Evolutionary conservation across 495 filamentous ascomycete species (phyloP).

Genomic region (Margaritispora aquatica): DNA sequence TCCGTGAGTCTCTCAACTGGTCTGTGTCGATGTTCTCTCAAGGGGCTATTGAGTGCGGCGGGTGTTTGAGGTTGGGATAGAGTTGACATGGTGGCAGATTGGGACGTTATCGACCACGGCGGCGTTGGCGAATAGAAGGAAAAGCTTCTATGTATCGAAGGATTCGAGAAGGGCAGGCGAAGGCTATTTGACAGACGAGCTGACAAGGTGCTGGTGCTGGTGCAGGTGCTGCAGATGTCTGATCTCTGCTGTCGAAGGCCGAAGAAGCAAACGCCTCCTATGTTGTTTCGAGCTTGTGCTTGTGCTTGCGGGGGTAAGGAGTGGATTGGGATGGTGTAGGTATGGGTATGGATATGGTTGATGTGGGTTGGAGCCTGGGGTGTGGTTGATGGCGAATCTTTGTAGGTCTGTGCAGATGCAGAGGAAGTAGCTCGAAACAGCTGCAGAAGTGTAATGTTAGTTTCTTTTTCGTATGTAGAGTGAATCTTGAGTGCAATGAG

Average conservation of each 20-base stretch:
- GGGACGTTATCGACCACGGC: too few relatives aligned
- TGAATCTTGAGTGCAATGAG: too few relatives aligned
- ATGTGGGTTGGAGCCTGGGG: conserved; percentile 23
- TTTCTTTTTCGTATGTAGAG: conserved; percentile 30
- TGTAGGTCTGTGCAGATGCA: conserved; percentile 8
- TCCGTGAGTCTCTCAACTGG: conserved; percentile 53
- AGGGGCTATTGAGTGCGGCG: conserved; percentile 16
- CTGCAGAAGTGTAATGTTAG: conserved; percentile 15
- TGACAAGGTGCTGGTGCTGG: background rate
- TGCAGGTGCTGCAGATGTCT: too few relatives aligned
- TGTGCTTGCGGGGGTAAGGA: too few relatives aligned
- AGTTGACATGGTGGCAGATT: conserved; percentile 22
- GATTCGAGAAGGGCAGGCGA: background rate
- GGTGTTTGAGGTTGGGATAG: conserved; percentile 23
- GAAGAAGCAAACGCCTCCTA: background rate
- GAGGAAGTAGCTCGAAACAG: conserved; percentile 16
- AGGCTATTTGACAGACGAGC: conserved; percentile 7
- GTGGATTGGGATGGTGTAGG: too few relatives aligned
- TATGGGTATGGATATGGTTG: too few relatives aligned
- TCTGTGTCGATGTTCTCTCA: conserved; percentile 22
- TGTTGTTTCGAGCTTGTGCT: conserved; percentile 1
- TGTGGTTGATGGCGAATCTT: background rate
- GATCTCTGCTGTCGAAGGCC: background rate
- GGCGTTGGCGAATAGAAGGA: conserved; percentile 1
- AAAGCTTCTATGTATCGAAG: conserved; percentile 3